phyloP scores from a whole-genome alignment of 768 basidiomycete genomes.

The Boletus huronensis region DNA sequence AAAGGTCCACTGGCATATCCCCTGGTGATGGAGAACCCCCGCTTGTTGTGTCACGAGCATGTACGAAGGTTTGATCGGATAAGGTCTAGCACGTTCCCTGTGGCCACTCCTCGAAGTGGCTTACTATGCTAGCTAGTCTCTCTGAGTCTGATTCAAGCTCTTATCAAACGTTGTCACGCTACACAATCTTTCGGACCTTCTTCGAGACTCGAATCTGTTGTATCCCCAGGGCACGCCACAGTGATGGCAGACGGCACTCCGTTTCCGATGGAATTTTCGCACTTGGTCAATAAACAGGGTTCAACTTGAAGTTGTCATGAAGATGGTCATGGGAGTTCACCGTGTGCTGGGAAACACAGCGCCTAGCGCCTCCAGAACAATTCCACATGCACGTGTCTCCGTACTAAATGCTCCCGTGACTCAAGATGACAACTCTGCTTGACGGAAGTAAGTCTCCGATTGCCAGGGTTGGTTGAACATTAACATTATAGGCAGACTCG shows the following conservation, averaged over 20 bases:
- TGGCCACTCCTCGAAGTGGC: not conserved
- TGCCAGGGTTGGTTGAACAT: no score
- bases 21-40: not conserved
- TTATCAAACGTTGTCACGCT: not conserved
- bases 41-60: not conserved
- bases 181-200: no score
- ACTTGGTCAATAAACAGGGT: not conserved
- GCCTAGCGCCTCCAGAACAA: not conserved
- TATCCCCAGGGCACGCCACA: not conserved
- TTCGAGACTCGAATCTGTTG: not conserved
- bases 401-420: no score
- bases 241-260: not conserved
- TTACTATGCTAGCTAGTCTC: not conserved
- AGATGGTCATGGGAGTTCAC: not conserved
- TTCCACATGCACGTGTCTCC: not conserved
- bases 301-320: not conserved
- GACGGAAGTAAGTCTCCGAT: not conserved
- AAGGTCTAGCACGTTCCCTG: not conserved
- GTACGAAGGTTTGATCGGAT: no score
- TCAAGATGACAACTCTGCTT: not conserved
- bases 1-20: not conserved
- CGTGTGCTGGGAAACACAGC: not conserved
- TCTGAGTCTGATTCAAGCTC: no score
- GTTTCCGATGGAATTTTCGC: constrained; percentile 1
- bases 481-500: not conserved